Evolutionary conservation across 352 stramenopile species (phyloP), one percentile per base, ranked within the genome.

Genomic region (Pythium brassicae): DNA sequence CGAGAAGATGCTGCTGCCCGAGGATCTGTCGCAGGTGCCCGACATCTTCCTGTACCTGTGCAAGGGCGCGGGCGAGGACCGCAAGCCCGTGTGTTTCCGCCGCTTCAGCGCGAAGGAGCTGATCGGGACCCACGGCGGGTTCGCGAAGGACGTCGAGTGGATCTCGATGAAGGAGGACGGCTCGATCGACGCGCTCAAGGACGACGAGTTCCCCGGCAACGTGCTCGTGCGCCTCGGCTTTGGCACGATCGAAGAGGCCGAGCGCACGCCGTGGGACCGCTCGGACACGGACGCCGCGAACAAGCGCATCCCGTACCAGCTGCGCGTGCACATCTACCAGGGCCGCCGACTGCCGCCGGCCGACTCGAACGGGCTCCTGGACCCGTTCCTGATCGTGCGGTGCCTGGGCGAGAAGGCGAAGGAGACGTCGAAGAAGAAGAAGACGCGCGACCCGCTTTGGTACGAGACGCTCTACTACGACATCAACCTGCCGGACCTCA

Each of bases 391-490:
- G 23, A 71, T 92, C 22, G 72, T 93, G 14, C 78, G 77, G 27
- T 92, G 86, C 56, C 84, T 90, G 76, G 81, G 81, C 5, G 79
- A 89, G 37, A 89, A 96, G 50, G 58, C 76, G 1, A 89, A 91
- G 53, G 59, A 82, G 49, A 90, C 82, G 0, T 76, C 74, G 12
- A 76, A 78, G 20, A 89, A 92, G 66, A 80, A 77, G 54, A 87
- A 86, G 61, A 96, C 85, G 2, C 60, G 79, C 54, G 83, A 96
- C 58, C 85, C 87, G 14, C 58, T 88, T n/a, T 96, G 72, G 66
- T 96, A 96, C 68, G 78, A 95, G 62, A 96, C 84, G 6, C 54
- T 94, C 15, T 86, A 87, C 66, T 95, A 94, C 37, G 81, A 95
- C 46, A 82, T 94, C 22, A 89, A 91, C 43, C 57, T 96, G 29